These are phyloP conservation scores for Castanopsis chinensis DNA, from an alignment of 306 rosid genomes.

Conservation along the genomic window DNA sequence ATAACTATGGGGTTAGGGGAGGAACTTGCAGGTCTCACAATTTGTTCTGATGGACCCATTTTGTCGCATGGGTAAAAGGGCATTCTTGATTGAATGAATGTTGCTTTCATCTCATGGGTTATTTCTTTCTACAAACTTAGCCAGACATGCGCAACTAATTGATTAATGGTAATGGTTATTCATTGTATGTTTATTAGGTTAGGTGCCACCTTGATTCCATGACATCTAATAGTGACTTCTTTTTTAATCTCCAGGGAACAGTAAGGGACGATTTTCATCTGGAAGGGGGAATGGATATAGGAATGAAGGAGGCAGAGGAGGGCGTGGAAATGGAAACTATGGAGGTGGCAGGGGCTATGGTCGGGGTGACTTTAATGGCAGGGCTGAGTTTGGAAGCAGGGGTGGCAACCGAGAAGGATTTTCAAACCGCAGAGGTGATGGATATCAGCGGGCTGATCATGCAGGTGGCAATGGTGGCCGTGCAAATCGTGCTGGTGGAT, in stretches of 20 bases:
- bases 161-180: too few relatives aligned
- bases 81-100: not conserved
- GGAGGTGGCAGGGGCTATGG: slow-evolving; percentile 66
- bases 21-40: not conserved
- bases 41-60: not conserved
- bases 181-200: not conserved
- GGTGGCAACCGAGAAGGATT: slow-evolving; percentile 53
- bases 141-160: not conserved
- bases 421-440: slow-evolving; percentile 58
- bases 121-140: not conserved
- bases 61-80: not conserved
- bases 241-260: slow-evolving; percentile 46
- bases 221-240: slow-evolving; percentile 4
- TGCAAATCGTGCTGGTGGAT: slow-evolving; percentile 46
- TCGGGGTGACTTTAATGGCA: slow-evolving; percentile 50
- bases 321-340: slow-evolving; percentile 67
- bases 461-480: slow-evolving; percentile 46
- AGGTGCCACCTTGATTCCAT: not conserved
- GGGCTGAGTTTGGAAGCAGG: slow-evolving; percentile 61
- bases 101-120: not conserved
- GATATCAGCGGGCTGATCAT: slow-evolving; percentile 57
- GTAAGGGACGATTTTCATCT: slow-evolving; percentile 53
- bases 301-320: slow-evolving; percentile 77
- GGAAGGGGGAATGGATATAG: slow-evolving; percentile 61
- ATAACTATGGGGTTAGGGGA: not conserved